Evolutionary conservation across 2,329 filamentous ascomycete genomes (phyloP).

Genomic region (Penicillium sp.): DNA sequence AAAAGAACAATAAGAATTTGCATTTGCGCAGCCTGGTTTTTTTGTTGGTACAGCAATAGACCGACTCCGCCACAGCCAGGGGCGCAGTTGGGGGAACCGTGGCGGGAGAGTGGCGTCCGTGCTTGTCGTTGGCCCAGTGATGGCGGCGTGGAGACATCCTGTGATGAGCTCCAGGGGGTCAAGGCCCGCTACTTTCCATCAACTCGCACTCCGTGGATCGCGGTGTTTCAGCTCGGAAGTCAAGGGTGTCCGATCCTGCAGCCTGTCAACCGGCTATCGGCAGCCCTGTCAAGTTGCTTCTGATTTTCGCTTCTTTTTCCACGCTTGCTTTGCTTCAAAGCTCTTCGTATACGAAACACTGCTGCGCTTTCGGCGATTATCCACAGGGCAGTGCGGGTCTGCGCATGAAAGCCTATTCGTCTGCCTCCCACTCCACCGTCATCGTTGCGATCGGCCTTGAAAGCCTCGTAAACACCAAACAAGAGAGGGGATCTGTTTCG

Average conservation of each 20-base stretch:
- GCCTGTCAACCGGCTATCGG: background rate
- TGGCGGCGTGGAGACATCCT: background rate
- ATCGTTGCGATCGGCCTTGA: slow-evolving; percentile 21
- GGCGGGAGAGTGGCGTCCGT: slow-evolving; percentile 5
- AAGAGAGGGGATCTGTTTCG: slow-evolving; percentile 8
- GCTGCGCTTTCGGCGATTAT: background rate
- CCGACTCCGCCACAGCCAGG: slow-evolving; percentile 1
- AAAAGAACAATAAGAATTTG: slow-evolving; percentile 1
- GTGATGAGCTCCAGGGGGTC: background rate
- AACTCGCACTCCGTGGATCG: slow-evolving; percentile 11
- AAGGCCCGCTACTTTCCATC: background rate
- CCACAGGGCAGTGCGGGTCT: slow-evolving; percentile 21
- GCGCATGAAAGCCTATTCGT: slow-evolving; percentile 22
- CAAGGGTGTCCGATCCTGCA: background rate
- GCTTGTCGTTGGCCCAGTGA: slow-evolving; percentile 26
- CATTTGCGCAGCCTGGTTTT: background rate
- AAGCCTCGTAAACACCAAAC: slow-evolving; percentile 28
- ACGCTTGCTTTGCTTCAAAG: background rate
- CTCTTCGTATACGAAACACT: background rate
- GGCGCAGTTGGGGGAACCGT: slow-evolving; percentile 2
- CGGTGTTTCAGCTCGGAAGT: background rate
- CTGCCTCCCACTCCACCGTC: slow-evolving; percentile 20
- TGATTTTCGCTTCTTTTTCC: background rate
- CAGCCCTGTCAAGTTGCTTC: background rate
- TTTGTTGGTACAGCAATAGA: background rate